Conservation (phyloP, 2,329 filamentous ascomycete species). For the Colletotrichum nymphaeae region DNA sequence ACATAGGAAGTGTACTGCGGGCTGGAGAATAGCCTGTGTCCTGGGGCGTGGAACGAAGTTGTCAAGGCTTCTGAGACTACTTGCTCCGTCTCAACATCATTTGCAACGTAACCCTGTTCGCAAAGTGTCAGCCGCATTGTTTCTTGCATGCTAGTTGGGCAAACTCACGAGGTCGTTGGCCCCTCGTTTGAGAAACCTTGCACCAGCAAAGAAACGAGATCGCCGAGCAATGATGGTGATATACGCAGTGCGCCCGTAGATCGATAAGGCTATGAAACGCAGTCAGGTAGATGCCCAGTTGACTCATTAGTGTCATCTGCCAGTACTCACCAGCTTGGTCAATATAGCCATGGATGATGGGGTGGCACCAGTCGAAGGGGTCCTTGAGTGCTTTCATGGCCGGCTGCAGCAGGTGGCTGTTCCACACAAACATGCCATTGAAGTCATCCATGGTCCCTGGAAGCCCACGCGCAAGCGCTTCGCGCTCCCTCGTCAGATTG, state of each 20-base stretch:
- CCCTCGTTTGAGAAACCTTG: slow-evolving; percentile 92
- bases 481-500: slow-evolving; percentile 86
- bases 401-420: slow-evolving; percentile 86
- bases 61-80: slow-evolving; percentile 95
- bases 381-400: slow-evolving; percentile 77
- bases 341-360: slow-evolving; percentile 95
- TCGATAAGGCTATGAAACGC: slow-evolving; percentile 70
- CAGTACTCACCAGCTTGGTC: slow-evolving; percentile 77
- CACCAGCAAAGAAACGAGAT: slow-evolving; percentile 93
- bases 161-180: slow-evolving; percentile 80
- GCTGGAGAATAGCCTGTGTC: slow-evolving; percentile 85
- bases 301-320: no score
- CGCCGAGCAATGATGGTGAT: slow-evolving; percentile 94
- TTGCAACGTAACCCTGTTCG: slow-evolving; percentile 86
- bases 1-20: slow-evolving; percentile 96
- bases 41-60: slow-evolving; percentile 94
- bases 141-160: neutral
- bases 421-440: slow-evolving; percentile 99
- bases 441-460: slow-evolving; percentile 68
- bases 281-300: neutral
- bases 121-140: neutral
- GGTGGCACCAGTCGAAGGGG: slow-evolving; percentile 94
- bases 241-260: slow-evolving; percentile 90
- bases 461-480: slow-evolving; percentile 73
- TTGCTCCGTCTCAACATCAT: slow-evolving; percentile 98